Base-by-base conservation (phyloP, 345 rosid species). In the Corchorus olitorius region DNA sequence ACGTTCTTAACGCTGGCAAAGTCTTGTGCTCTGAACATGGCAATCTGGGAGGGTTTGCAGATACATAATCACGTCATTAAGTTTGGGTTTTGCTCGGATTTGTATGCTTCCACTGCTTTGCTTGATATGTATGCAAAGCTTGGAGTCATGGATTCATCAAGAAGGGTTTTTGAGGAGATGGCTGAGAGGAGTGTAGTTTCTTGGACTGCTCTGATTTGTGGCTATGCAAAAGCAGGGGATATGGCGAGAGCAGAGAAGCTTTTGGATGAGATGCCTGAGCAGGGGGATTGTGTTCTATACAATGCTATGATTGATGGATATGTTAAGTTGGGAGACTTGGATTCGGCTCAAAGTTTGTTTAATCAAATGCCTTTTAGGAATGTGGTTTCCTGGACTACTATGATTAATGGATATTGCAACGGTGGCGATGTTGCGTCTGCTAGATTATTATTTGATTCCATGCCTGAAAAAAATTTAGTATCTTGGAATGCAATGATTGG, bases 401-500 rank as follows among this genome's bases (percentile, higher is more conserved):
- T 93, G 94, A 84, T 90, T 73, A 73, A 87, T 77, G 98, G 97
- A 62, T 90, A 87, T 80, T 90, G 88, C 84, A 83, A 70, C 37
- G 67, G 43, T 56, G 88, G 86, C 34, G 90, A 92, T 66, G 41
- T 89, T 52, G 65, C 68, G 27, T 84, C 94, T 72, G 94, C 95
- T 13, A 78, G 85, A 75, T 41, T 69, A 0, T 74, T 93, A 35
- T 93, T 92, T 73, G 90, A 92, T 77, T 85, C 82, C 39, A 93
- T 92, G 97, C 93, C 93, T 0, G 86, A 80, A 54, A 93, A 81
- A 81, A 93, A 89, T 81, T 19, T 89, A 17, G 73, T 83, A 62
- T 90, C 98, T 64, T 93, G 95, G 98, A 93, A 93, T 63, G 89
- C 85, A 13, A 89, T 93, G 89, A 92, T 93, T 56, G 81, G 91